Evolutionary conservation across 306 rosid species (phyloP).

Genomic region (Quercus ilex): DNA sequence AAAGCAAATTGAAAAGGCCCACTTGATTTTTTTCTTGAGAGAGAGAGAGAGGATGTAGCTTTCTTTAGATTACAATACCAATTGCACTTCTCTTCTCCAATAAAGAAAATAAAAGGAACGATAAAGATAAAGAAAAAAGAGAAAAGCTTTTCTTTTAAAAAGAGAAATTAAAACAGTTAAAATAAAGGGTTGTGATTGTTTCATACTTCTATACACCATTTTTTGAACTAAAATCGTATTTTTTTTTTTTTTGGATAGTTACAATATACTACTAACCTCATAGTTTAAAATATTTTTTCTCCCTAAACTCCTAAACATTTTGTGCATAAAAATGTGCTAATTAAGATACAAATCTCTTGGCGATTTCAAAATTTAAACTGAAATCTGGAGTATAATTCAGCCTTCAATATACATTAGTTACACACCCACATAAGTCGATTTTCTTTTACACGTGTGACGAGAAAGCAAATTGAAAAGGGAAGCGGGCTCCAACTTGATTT

Average conservation of each 20-base stretch:
- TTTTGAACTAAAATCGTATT: too few relatives aligned
- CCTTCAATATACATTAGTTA: too few relatives aligned
- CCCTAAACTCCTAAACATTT: too few relatives aligned
- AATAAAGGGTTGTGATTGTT: neutral
- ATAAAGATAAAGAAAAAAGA: constrained; percentile 1
- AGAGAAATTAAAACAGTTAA: neutral
- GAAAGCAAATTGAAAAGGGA: constrained; percentile 5
- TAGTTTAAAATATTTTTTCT: too few relatives aligned
- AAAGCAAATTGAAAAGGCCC: constrained; percentile 17
- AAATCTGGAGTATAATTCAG: too few relatives aligned
- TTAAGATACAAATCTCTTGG: too few relatives aligned
- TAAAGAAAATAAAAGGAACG: constrained; percentile 15
- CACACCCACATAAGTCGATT: too few relatives aligned
- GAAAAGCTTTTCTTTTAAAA: neutral
- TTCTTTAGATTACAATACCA: constrained; percentile 29
- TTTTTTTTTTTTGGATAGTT: too few relatives aligned
- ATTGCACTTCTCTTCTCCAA: constrained; percentile 16
- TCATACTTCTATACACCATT: too few relatives aligned
- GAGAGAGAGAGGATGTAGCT: constrained; percentile 18
- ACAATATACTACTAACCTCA: too few relatives aligned
- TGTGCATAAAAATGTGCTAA: too few relatives aligned
- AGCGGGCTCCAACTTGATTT: constrained; percentile 20
- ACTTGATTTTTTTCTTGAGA: neutral
- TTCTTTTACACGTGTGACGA: neutral
- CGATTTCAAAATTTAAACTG: too few relatives aligned